Evolutionary conservation across 495 filamentous ascomycete genomes (phyloP), one percentile per base, ranked within the genome.

Genomic region (Pseudevernia furfuracea): DNA sequence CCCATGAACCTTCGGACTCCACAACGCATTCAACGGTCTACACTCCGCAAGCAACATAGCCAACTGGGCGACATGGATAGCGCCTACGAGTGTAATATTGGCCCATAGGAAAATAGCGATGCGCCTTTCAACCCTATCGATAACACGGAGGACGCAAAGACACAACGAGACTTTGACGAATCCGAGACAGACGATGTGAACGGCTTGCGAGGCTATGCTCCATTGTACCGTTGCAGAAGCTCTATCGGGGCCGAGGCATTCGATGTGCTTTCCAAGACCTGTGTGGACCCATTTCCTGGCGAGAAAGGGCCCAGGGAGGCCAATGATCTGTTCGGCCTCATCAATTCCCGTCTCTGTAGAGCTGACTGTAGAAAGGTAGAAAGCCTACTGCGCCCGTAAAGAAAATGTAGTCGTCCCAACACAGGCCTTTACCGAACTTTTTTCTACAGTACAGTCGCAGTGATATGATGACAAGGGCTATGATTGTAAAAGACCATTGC

Each of bases 151-250:
- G n/a, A 64, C 15, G 36, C 34, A 41, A 30, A 64, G 39, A 49
- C 62, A 64, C n/a, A 64, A 19, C 4, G 62, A 58, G 9, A 49
- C 39, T 36, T 64, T 60, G 39, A 64, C 62, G 17, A 64, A n/a
- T 10, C 62, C 62, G 3, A 64, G 57, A 19, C 62, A 55, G 23
- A 56, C 34, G n/a, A 64, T 43, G 37, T 64, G 57, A 21, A 34
- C 25, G 28, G 53, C 52, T 48, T 59, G 53, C 32, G 44, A 9
- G 3, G 55, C 28, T 12, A 57, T 57, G 17, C 53, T 36, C 34
- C 28, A 64, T 7, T 59, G 37, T n/a, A 59, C 4, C 38, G 58
- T 64, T 0, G 53, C 39, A 23, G 44, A 37, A 34, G 58, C 52
- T 38, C 34, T 21, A 10, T 28, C 30, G 15, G 56, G 46, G 43